Evolutionary conservation across 1,284 basidiomycete species (phyloP).

Genomic region (Marasmius sp.): DNA sequence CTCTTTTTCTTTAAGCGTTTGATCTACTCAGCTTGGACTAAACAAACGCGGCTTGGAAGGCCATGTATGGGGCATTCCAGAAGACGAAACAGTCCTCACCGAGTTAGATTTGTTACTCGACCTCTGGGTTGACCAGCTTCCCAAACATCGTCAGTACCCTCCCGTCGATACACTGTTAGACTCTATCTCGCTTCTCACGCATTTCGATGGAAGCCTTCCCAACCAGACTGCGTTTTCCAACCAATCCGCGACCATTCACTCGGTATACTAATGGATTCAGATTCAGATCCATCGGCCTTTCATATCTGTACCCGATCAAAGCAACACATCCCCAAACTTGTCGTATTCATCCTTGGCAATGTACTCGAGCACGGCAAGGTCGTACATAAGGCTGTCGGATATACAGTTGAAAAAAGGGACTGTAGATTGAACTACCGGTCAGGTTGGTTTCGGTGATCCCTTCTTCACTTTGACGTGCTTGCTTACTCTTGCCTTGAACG

Average conservation of each 20-base stretch:
- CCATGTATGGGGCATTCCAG: neutral
- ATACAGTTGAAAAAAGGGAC: neutral
- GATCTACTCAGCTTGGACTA: neutral
- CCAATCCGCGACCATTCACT: conserved; percentile 7
- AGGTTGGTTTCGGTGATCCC: neutral
- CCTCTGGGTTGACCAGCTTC: neutral
- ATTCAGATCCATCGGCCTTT: neutral
- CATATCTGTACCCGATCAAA: neutral
- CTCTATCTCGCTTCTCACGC: neutral
- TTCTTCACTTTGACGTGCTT: neutral
- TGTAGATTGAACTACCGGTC: neutral
- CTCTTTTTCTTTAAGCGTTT: neutral
- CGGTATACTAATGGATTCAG: conserved; percentile 8
- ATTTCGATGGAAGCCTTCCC: neutral
- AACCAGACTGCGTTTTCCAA: conserved; percentile 1
- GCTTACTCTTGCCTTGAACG: neutral
- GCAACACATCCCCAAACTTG: neutral
- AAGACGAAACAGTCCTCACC: neutral
- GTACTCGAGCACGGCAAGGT: neutral
- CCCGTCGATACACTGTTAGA: neutral
- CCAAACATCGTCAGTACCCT: neutral
- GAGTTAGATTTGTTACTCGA: neutral
- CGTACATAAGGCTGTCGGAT: neutral
- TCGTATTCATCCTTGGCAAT: neutral
- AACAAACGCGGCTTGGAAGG: neutral